Evolutionary conservation across 1,139 yeast species (phyloP).

Genomic region (Debaryomycetaceae sp.): DNA sequence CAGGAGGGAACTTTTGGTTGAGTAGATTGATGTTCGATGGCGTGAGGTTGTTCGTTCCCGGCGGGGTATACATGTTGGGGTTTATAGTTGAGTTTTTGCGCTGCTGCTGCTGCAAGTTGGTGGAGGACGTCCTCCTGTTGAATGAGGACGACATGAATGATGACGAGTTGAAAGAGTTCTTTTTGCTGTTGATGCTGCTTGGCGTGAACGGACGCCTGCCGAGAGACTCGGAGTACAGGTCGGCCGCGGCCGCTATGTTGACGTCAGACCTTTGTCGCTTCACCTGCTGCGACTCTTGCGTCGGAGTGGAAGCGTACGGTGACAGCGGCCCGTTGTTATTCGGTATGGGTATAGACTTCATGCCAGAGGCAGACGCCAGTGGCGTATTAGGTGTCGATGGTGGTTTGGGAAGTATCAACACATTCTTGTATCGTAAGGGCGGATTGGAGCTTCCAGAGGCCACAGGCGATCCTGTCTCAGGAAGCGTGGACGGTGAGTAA

Average conservation of each 20-base stretch:
- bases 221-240: constrained; percentile 9
- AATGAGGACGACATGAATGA: constrained; percentile 20
- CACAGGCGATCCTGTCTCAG: constrained; percentile 5
- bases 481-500: constrained; percentile 1
- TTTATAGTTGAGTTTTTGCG: constrained; percentile 12
- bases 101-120: constrained; percentile 12
- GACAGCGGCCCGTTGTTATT: constrained; percentile 20
- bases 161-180: constrained; percentile 16
- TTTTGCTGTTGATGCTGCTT: constrained; percentile 8
- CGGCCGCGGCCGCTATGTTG: constrained; percentile 13
- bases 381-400: constrained; percentile 9
- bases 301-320: constrained; percentile 6
- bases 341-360: constrained; percentile 28
- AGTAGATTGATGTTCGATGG: constrained; percentile 25
- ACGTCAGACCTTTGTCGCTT: constrained; percentile 44
- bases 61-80: constrained; percentile 3
- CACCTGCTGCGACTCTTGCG: constrained; percentile 27
- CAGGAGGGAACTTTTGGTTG: constrained; percentile 22
- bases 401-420: constrained; percentile 45
- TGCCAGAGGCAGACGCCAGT: constrained; percentile 10
- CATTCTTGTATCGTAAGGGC: constrained; percentile 30
- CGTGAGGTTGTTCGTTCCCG: constrained; percentile 16
- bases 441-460: constrained; percentile 2
- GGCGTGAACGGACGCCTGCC: constrained; percentile 10
- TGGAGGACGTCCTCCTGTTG: constrained; percentile 18